Base-by-base conservation (phyloP, 1,139 yeast genomes). In the Pneumocystis wakefieldiae region DNA sequence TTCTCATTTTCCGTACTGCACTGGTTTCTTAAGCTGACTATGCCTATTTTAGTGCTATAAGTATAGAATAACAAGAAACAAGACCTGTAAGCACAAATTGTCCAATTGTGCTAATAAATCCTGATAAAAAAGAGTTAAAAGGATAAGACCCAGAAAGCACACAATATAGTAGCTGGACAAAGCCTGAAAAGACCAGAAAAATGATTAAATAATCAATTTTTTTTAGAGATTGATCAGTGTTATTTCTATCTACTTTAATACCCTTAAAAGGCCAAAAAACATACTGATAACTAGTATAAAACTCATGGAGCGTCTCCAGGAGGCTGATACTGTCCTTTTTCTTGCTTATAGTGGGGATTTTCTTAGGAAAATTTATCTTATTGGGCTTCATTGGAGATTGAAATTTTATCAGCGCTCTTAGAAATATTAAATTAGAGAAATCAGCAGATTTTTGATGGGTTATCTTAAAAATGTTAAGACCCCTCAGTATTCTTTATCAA, bases 41-140 rank as follows among this genome's bases (percentile, higher is more conserved):
- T 2, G 19, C 17, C 28, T 41, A 19, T 62, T 39, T 35, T 24
- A n/a, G 19, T 29, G n/a, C 14, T 5, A n/a, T 19, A 38, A n/a
- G 24, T 24, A 17, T 19, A 36, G 15, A n/a, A 36, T 29, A 5
- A 29, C 32, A 14, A 4, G 1, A 35, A n/a, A 19, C 64, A 55
- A 69, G 67, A 29, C 76, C 78, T 17, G 95, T 82, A 67, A 92
- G 80, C 48, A 92, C 97, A 73, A 94, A 92, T 74, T 94, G 98
- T 17, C 96, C 97, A 64, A 92, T 97, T 66, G 97, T 88, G 55
- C 90, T 79, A 65, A 87, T 82, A 72, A 92, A 92, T 0, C 98
- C 98, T 36, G 96, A 94, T 66, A 92, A 79, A 72, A 92, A 92
- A 39, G 97, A 97, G 75, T 92, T 92, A 80, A 94, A 92, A 28